Evolutionary conservation across 805 yeast species (phyloP).

Genomic region (Cyberlindnera amylophila): DNA sequence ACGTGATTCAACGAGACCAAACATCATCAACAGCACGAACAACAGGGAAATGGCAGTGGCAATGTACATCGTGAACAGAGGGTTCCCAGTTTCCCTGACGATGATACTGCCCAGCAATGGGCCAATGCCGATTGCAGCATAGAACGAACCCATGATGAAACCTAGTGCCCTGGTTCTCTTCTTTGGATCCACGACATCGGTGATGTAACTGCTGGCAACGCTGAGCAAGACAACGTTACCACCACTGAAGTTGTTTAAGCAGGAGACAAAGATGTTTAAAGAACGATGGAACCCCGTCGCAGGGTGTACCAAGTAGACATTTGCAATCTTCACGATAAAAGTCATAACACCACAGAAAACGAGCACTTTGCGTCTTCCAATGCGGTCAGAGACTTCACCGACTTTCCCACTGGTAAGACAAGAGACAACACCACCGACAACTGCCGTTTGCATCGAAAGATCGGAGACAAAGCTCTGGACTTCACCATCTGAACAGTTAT

Average conservation of each 20-base stretch:
- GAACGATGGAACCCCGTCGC: slow-evolving; percentile 34
- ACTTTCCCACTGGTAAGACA: slow-evolving; percentile 57
- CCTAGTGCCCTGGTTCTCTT: slow-evolving; percentile 59
- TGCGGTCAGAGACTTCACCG: slow-evolving; percentile 59
- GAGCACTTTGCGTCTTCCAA: slow-evolving; percentile 56
- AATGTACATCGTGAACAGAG: slow-evolving; percentile 30
- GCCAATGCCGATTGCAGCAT: slow-evolving; percentile 59
- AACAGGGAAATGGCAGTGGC: slow-evolving; percentile 30
- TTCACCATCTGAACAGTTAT: slow-evolving; percentile 33
- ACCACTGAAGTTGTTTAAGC: slow-evolving; percentile 57
- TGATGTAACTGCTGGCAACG: slow-evolving; percentile 61
- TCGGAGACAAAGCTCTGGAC: slow-evolving; percentile 45
- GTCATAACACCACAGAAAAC: slow-evolving; percentile 29
- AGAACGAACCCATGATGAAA: slow-evolving; percentile 52
- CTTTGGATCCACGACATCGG: slow-evolving; percentile 67
- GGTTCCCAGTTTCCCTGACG: slow-evolving; percentile 27
- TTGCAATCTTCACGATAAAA: slow-evolving; percentile 22
- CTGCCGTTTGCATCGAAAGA: slow-evolving; percentile 41
- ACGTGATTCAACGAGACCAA: slow-evolving; percentile 61
- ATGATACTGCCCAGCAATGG: slow-evolving; percentile 53
- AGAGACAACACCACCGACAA: slow-evolving; percentile 42
- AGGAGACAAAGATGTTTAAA: slow-evolving; percentile 40
- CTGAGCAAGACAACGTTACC: slow-evolving; percentile 54
- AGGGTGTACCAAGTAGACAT: slow-evolving; percentile 30
- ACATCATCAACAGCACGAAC: slow-evolving; percentile 32